Evolutionary conservation across 768 basidiomycete species (phyloP).

Genomic region (Lactarius tabidus): DNA sequence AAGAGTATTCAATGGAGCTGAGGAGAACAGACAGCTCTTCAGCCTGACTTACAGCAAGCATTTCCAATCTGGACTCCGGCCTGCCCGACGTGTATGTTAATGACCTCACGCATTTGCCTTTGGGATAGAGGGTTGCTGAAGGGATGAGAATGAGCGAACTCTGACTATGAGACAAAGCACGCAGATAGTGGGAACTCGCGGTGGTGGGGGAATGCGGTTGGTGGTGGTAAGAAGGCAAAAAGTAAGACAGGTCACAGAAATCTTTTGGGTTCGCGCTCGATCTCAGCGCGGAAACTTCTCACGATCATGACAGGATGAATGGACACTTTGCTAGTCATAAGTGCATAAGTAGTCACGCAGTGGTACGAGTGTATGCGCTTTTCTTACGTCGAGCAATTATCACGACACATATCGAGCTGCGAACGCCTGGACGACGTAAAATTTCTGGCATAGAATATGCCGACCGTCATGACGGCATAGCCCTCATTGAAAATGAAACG

Average conservation of each 20-base stretch:
- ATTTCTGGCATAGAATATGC: neutral
- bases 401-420: neutral
- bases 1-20: slow-evolving; percentile 20
- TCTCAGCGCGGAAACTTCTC: slow-evolving; percentile 12
- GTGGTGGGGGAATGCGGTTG: neutral
- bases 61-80: slow-evolving; percentile 98
- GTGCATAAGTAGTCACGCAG: neutral
- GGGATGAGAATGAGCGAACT: neutral
- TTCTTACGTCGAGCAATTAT: neutral
- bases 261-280: slow-evolving; percentile 4
- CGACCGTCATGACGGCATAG: neutral
- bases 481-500: neutral
- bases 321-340: neutral
- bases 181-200: neutral
- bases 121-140: slow-evolving; percentile 15
- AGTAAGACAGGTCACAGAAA: neutral
- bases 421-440: neutral
- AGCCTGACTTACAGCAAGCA: slow-evolving; percentile 82
- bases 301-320: slow-evolving; percentile 21
- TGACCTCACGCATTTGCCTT: slow-evolving; percentile 85
- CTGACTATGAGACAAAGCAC: neutral
- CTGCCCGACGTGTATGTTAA: slow-evolving; percentile 98
- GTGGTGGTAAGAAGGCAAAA: neutral
- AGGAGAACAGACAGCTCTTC: slow-evolving; percentile 19
- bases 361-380: neutral